Base-by-base conservation (phyloP, 2,329 filamentous ascomycete genomes). In the Colletotrichum eleusines region DNA sequence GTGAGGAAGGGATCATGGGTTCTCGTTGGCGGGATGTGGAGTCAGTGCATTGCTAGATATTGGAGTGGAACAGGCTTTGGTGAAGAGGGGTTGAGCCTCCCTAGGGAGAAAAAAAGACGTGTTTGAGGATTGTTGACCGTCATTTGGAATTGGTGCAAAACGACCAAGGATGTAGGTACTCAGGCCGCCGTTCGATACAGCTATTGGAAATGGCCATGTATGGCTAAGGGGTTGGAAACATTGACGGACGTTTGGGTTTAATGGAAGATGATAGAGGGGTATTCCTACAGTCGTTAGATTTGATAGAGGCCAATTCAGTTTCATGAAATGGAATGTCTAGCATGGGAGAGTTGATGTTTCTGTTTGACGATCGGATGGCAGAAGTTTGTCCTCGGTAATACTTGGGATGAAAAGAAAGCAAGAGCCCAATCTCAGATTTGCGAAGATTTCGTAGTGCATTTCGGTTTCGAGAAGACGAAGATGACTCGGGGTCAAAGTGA, bases 21-120 rank as follows among this genome's bases (percentile, higher is more conserved):
- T 38, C 46, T 61, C 63, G n/a, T 50, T 31, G 63, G 60, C 55
- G 48, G 67, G 63, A 66, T 70, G 55, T 70, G 63, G 55, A 66
- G 63, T 28, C 55, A 66, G 63, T 46, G 31, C n/a, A 23, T 33
- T 55, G 53, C 5, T n/a, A 55, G 51, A 54, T 53, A 11, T 57
- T 51, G 18, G 33, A 44, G 60, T 53, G 61, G 61, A 63, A 66
- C 48, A 55, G 31, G 40, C 23, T 61, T 51, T 54, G 60, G 48
- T 33, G 31, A 33, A 50, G 59, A 35, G n/a, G 31, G 59, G 28
- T 44, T 9, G 31, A 48, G 23, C 23, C 46, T 26, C 40, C 31
- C 28, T 40, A 9, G 31, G 12, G n/a, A 38, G 35, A 60, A 66
- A 60, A 40, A 31, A 54, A 38, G 54, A 33, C 35, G 26, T n/a